Conservation (phyloP, 345 rosid genomes). For the Hibiscus mutabilis region DNA sequence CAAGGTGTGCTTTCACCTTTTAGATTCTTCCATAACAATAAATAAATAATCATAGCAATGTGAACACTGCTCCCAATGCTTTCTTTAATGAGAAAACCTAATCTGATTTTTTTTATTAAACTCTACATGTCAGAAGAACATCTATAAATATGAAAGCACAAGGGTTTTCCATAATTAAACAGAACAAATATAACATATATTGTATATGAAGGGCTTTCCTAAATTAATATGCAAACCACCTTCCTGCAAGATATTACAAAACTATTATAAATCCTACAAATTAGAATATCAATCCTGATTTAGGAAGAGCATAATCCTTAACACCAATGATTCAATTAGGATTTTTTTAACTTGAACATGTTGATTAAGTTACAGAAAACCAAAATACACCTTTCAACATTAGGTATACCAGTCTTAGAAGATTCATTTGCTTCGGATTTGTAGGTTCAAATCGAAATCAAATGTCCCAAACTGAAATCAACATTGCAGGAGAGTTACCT, state of each 20-base stretch:
- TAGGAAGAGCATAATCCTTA: conserved; percentile 2
- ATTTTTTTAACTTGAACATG: neutral
- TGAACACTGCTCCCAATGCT: neutral
- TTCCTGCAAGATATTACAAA: neutral
- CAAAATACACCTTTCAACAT: neutral
- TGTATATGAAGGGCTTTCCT: neutral
- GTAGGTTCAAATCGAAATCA: conserved; percentile 9
- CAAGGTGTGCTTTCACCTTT: neutral
- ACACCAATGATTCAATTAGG: neutral
- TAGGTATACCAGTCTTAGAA: neutral
- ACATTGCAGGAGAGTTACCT: conserved; percentile 41
- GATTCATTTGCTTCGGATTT: conserved; percentile 8
- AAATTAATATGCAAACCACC: neutral
- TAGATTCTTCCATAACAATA: neutral
- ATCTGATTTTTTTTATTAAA: neutral
- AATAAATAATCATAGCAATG: neutral
- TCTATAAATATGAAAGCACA: neutral
- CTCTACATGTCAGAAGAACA: neutral
- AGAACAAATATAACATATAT: neutral
- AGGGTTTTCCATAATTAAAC: neutral
- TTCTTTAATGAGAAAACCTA: neutral
- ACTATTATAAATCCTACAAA: neutral
- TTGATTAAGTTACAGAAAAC: neutral
- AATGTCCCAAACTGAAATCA: conserved; percentile 12
- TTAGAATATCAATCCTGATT: neutral